Percentiles rank a stretch among this genome's conserved stretches.
These are phyloP conservation scores for Ceratobasidium sp. DNA, from an alignment of 1,284 basidiomycete species.

Conservation along the genomic window DNA sequence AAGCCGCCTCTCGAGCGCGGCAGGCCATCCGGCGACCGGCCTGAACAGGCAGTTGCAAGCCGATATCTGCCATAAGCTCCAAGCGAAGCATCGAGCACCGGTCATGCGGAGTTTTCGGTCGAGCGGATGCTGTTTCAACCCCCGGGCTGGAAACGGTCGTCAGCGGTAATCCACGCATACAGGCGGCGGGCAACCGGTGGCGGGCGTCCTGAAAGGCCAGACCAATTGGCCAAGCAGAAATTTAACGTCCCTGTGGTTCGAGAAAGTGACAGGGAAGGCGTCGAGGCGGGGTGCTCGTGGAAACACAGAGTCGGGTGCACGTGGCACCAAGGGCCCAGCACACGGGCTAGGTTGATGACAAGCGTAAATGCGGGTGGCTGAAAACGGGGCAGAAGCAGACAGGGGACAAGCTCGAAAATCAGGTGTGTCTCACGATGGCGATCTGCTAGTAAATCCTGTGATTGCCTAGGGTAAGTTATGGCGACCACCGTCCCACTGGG, in stretches of 20 bases:
- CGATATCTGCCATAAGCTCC: conserved; percentile 8
- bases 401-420: conserved; percentile 40
- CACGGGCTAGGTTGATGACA: conserved; percentile 36
- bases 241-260: conserved; percentile 43
- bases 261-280: conserved; percentile 12
- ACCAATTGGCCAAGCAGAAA: conserved; percentile 26
- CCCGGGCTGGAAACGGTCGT: not conserved
- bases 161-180: not conserved
- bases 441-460: conserved; percentile 44
- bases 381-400: conserved; percentile 30
- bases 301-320: conserved; percentile 28
- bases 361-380: conserved; percentile 37
- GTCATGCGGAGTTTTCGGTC: conserved; percentile 21
- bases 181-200: conserved; percentile 2
- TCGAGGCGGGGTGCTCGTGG: conserved; percentile 42
- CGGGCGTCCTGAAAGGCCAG: conserved; percentile 20
- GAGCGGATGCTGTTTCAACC: not conserved
- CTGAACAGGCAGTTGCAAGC: not conserved
- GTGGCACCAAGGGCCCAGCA: conserved; percentile 36
- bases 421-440: conserved; percentile 38
- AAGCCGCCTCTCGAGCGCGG: conserved; percentile 2
- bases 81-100: not conserved
- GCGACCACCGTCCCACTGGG: conserved; percentile 38
- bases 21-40: conserved; percentile 8
- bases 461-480: conserved; percentile 46